phyloP scores from a whole-genome alignment of 208 protist species.

The Cochliopodium minus region DNA sequence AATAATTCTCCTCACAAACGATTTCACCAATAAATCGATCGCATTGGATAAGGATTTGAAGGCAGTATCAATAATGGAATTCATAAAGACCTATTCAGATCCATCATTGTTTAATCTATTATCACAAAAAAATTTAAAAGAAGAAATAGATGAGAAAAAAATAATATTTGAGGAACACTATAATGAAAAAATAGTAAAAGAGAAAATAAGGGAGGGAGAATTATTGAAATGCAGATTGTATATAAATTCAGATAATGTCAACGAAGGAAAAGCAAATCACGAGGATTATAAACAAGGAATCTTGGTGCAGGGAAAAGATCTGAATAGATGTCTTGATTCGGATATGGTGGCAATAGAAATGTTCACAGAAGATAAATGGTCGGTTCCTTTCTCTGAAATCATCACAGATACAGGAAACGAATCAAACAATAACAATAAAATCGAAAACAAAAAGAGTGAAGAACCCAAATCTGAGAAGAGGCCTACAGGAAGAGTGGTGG shows the following conservation, averaged over 20 bases:
- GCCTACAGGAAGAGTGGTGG: slow-evolving; percentile 47
- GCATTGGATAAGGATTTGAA: neutral
- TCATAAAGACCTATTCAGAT: too few species aligned
- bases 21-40: slow-evolving; percentile 9
- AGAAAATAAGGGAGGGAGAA: too few species aligned
- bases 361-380: slow-evolving; percentile 20
- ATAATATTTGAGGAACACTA: too few species aligned
- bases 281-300: slow-evolving; percentile 12
- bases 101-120: too few species aligned
- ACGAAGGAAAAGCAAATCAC: neutral
- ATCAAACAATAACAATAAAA: too few species aligned
- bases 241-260: neutral
- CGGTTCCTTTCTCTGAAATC: too few species aligned
- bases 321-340: slow-evolving; percentile 58
- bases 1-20: slow-evolving; percentile 22
- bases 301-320: slow-evolving; percentile 45
- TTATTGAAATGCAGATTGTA: too few species aligned
- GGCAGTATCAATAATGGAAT: slow-evolving; percentile 1
- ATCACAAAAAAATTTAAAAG: too few species aligned
- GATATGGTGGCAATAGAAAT: slow-evolving; percentile 35
- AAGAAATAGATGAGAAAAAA: too few species aligned
- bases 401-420: too few species aligned
- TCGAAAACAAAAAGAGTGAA: neutral
- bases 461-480: neutral
- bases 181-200: too few species aligned